Evolutionary conservation across 768 basidiomycete genomes (phyloP).

Genomic region (Nidularia pulvinata): DNA sequence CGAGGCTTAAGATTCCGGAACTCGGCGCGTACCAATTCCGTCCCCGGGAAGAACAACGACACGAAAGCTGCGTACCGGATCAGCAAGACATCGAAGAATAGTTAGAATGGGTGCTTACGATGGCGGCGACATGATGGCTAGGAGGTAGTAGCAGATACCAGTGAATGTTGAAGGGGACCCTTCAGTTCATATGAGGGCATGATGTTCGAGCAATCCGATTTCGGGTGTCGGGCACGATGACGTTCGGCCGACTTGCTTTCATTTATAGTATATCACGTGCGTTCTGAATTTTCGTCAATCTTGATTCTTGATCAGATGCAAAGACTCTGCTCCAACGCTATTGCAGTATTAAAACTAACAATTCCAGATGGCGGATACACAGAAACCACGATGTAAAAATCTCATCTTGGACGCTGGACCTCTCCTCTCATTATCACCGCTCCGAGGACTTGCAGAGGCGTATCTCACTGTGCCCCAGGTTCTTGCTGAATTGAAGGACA

Average conservation of each 20-base stretch:
- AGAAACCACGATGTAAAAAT: constrained; percentile 59
- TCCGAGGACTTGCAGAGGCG: constrained; percentile 84
- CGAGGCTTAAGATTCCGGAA: background rate
- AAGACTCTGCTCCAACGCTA: too few relatives aligned
- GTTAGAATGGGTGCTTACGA: too few relatives aligned
- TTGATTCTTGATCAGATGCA: background rate
- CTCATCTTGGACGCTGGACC: constrained; percentile 96
- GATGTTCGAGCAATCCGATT: too few relatives aligned
- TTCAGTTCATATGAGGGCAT: too few relatives aligned
- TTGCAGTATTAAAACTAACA: too few relatives aligned
- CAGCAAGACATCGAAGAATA: too few relatives aligned
- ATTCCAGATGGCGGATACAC: constrained; percentile 10
- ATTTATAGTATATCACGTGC: too few relatives aligned
- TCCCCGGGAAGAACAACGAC: constrained; percentile 94
- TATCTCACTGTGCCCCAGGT: constrained; percentile 93
- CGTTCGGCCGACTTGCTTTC: too few relatives aligned
- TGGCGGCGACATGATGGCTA: too few relatives aligned
- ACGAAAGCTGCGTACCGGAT: constrained; percentile 44
- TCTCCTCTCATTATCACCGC: constrained; percentile 83
- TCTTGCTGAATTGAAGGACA: constrained; percentile 87
- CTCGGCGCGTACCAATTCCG: constrained; percentile 76
- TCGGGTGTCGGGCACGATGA: too few relatives aligned
- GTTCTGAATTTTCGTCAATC: background rate
- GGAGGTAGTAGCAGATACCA: too few relatives aligned
- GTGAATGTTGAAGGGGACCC: too few relatives aligned